Conservation (phyloP, 768 basidiomycete species). For the Kwoniella sp. region DNA sequence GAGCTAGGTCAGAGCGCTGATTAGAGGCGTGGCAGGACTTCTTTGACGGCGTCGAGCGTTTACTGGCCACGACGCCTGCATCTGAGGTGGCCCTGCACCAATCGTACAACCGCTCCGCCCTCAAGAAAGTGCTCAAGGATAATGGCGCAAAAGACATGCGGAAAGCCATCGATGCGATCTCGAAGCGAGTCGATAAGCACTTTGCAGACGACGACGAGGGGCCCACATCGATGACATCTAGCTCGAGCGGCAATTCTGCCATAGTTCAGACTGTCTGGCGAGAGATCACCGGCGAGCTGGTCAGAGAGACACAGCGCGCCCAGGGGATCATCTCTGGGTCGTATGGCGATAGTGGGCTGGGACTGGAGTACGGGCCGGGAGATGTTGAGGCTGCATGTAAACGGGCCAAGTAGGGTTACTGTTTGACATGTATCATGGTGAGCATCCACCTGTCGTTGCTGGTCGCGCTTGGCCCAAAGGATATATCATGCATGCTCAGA, state of each 20-base stretch:
- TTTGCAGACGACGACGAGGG: conserved; percentile 68
- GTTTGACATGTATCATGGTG: background rate
- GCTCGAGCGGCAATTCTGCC: conserved; percentile 1
- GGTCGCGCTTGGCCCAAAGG: no score
- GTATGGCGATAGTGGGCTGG: conserved; percentile 68
- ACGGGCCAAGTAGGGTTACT: conserved; percentile 42
- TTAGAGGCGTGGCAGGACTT: conserved; percentile 64
- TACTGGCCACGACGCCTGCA: conserved; percentile 72
- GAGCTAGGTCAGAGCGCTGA: background rate
- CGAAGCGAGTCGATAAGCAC: conserved; percentile 92
- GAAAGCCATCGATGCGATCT: conserved; percentile 77
- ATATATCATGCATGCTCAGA: no score
- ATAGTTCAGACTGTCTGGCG: conserved; percentile 77
- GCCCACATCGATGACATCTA: conserved; percentile 48
- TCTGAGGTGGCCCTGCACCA: conserved; percentile 70
- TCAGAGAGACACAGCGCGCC: conserved; percentile 68
- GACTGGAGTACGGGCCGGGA: conserved; percentile 65
- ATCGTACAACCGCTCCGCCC: conserved; percentile 66
- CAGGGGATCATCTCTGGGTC: conserved; percentile 66
- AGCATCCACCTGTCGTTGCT: no score
- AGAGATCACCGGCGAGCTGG: conserved; percentile 78
- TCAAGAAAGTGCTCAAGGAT: conserved; percentile 84
- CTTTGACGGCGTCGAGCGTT: conserved; percentile 86
- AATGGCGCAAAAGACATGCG: conserved; percentile 81
- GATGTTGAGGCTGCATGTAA: conserved; percentile 79